A percentile compares a stretch with the other conserved stretches of the same genome.
These are phyloP conservation scores for Madurella mycetomatis DNA, from an alignment of 2,329 filamentous ascomycete genomes.

Conservation along the genomic window DNA sequence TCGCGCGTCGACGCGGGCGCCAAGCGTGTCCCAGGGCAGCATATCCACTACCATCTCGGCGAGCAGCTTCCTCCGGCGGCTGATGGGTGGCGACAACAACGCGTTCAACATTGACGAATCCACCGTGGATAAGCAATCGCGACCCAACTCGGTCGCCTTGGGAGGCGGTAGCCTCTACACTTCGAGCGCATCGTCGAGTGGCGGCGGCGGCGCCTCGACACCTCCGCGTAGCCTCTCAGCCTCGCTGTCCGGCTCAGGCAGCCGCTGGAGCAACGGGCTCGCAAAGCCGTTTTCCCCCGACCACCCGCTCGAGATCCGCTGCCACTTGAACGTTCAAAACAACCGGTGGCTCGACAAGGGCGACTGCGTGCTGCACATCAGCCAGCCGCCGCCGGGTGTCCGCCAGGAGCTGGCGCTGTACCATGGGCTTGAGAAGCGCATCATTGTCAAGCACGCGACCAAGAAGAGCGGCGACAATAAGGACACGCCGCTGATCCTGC, in stretches of 20 bases:
- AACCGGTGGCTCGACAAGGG: slow-evolving; percentile 91
- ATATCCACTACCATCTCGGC: slow-evolving; percentile 58
- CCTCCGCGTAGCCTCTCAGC: slow-evolving; percentile 56
- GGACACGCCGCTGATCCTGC: slow-evolving; percentile 56
- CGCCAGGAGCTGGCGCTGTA: slow-evolving; percentile 55
- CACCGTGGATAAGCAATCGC: slow-evolving; percentile 57
- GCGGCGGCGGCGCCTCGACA: slow-evolving; percentile 39
- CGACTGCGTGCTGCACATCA: slow-evolving; percentile 75
- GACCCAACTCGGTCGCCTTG: slow-evolving; percentile 46
- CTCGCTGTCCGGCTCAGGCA: slow-evolving; percentile 45
- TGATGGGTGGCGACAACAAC: slow-evolving; percentile 65
- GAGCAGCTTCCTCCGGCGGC: slow-evolving; percentile 70
- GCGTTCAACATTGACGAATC: slow-evolving; percentile 79
- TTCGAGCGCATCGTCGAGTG: slow-evolving; percentile 49
- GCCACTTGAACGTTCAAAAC: slow-evolving; percentile 72
- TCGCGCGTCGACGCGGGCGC: slow-evolving; percentile 57
- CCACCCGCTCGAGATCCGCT: slow-evolving; percentile 51
- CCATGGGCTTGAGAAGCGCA: slow-evolving; percentile 74
- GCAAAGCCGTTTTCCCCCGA: slow-evolving; percentile 42
- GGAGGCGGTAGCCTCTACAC: slow-evolving; percentile 55
- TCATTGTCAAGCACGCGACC: slow-evolving; percentile 71
- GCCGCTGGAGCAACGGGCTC: slow-evolving; percentile 65
- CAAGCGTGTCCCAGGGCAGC: slow-evolving; percentile 66
- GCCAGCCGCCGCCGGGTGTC: slow-evolving; percentile 63
- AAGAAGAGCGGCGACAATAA: slow-evolving; percentile 43